Percentiles rank a stretch among this genome's conserved stretches.
Conservation (phyloP, 306 rosid genomes). For the Aeschynomene evenia region DNA sequence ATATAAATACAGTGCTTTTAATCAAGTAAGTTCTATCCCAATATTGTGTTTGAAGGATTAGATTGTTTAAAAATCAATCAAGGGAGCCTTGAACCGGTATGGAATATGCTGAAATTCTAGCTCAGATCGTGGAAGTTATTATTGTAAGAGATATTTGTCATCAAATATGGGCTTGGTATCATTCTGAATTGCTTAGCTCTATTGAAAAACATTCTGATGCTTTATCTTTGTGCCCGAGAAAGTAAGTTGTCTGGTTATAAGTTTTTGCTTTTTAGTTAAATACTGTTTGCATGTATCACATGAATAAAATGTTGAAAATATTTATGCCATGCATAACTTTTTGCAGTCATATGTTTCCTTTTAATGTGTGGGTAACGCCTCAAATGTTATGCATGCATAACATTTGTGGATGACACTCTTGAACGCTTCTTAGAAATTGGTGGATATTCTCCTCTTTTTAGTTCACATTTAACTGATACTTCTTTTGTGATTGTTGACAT, state of each 20-base stretch:
- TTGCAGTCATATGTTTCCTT: neutral
- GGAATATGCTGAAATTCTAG: constrained; percentile 38
- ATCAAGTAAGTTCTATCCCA: constrained; percentile 31
- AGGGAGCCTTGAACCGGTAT: constrained; percentile 34
- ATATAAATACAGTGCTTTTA: constrained; percentile 27
- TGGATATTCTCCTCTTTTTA: constrained; percentile 1
- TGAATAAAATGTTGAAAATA: constrained; percentile 19
- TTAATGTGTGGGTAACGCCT: neutral
- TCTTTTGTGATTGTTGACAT: neutral
- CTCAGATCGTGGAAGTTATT: constrained; percentile 48
- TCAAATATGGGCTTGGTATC: constrained; percentile 46
- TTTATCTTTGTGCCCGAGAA: constrained; percentile 41
- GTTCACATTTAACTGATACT: neutral
- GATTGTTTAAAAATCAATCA: constrained; percentile 23
- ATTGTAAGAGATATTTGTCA: constrained; percentile 34
- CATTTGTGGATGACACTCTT: neutral
- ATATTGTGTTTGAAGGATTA: constrained; percentile 30
- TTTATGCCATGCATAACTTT: constrained; percentile 6
- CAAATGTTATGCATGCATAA: no score
- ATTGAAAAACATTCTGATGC: constrained; percentile 49
- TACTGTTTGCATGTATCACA: constrained; percentile 9
- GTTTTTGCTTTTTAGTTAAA: constrained; percentile 11
- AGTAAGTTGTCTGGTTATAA: constrained; percentile 55
- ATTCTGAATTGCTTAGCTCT: constrained; percentile 50
- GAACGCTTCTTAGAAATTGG: neutral